Evolutionary conservation across 371 early-diverging fungal species (phyloP).

Genomic region (Mortierella polycephala): DNA sequence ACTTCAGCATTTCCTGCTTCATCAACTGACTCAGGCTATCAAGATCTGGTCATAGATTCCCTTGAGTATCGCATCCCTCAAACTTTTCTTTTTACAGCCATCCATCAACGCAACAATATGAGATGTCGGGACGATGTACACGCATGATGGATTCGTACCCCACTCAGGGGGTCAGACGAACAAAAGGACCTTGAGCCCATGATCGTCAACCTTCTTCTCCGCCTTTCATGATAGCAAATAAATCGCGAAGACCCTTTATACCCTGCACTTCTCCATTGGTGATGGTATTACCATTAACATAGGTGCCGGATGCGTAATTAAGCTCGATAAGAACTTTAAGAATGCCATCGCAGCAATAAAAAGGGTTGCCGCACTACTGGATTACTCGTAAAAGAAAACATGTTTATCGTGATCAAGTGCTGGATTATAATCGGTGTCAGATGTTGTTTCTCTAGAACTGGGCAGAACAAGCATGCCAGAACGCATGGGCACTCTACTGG

Average conservation of each 20-base stretch:
- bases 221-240: slow-evolving; percentile 10
- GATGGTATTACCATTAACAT: slow-evolving; percentile 15
- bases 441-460: slow-evolving; percentile 17
- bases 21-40: no score
- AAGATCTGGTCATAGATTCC: no score
- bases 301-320: slow-evolving; percentile 20
- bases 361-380: no score
- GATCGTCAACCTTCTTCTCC: slow-evolving; percentile 27
- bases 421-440: background rate
- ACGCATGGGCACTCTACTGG: slow-evolving; percentile 19
- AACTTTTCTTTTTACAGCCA: no score
- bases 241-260: slow-evolving; percentile 19
- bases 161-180: slow-evolving; percentile 1
- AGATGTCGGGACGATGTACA: slow-evolving; percentile 33
- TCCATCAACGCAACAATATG: no score
- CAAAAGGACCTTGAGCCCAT: slow-evolving; percentile 14
- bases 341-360: slow-evolving; percentile 15
- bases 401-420: background rate
- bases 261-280: slow-evolving; percentile 31
- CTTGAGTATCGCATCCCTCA: no score
- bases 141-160: slow-evolving; percentile 21
- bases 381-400: slow-evolving; percentile 17
- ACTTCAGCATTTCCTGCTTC: no score
- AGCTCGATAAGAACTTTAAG: slow-evolving; percentile 26
- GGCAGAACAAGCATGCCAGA: slow-evolving; percentile 18